These are phyloP conservation scores for Ammopiptanthus mongolicus DNA, from an alignment of 306 rosid genomes.

Conservation along the genomic window DNA sequence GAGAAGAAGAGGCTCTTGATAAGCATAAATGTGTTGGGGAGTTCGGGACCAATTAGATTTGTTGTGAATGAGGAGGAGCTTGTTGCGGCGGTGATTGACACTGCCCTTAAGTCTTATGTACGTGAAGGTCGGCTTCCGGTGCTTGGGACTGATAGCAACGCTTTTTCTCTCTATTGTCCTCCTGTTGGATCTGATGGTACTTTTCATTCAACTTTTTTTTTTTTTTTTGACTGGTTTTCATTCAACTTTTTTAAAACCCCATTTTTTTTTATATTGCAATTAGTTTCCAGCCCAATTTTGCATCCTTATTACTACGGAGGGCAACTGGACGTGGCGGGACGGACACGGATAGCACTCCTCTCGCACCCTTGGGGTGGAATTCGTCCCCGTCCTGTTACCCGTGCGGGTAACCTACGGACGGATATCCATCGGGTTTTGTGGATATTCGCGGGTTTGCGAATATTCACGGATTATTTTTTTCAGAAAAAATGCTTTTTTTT, in stretches of 20 bases:
- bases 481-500: no score
- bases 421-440: no score
- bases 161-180: slow-evolving; percentile 68
- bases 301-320: no score
- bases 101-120: slow-evolving; percentile 78
- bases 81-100: slow-evolving; percentile 67
- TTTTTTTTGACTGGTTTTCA: neutral
- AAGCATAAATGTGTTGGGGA: slow-evolving; percentile 74
- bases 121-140: slow-evolving; percentile 93
- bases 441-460: no score
- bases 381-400: no score
- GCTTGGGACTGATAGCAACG: slow-evolving; percentile 49
- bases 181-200: slow-evolving; percentile 66
- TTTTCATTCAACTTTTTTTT: neutral
- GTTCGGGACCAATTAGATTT: slow-evolving; percentile 91
- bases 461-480: no score
- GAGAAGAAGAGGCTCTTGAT: slow-evolving; percentile 64
- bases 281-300: neutral
- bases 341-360: no score
- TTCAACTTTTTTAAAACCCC: neutral
- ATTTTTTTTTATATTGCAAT: neutral
- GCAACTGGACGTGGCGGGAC: no score
- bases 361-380: no score
- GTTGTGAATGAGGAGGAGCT: slow-evolving; percentile 65
- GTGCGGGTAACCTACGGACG: no score